Conservation (phyloP, 331 rosid genomes). For the Arachis monticola region DNA sequence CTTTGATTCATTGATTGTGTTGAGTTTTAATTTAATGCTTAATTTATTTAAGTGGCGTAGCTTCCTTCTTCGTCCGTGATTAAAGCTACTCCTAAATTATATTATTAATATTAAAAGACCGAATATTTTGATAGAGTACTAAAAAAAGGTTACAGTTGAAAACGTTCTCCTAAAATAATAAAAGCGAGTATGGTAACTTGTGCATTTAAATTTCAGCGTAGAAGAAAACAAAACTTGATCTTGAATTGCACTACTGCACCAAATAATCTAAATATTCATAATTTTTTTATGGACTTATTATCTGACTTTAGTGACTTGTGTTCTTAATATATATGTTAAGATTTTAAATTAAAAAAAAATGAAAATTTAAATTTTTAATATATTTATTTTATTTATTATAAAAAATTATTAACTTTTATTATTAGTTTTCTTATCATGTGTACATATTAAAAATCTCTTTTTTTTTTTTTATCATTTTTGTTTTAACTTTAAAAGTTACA, state of each 20-base stretch:
- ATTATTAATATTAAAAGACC: constrained; percentile 1
- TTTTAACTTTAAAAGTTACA: too few species aligned
- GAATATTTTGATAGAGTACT: constrained; percentile 23
- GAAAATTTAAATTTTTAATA: too few species aligned
- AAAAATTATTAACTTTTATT: too few species aligned
- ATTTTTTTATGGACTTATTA: too few species aligned
- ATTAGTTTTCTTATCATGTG: too few species aligned
- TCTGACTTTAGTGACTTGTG: too few species aligned
- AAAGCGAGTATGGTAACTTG: too few species aligned
- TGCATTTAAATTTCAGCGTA: neutral
- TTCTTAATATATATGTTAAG: too few species aligned
- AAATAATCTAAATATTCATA: neutral
- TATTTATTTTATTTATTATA: too few species aligned
- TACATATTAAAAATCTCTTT: too few species aligned
- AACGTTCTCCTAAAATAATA: neutral
- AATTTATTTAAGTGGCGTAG: constrained; percentile 3
- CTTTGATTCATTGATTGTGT: neutral
- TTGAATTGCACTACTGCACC: neutral
- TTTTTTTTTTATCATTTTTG: too few species aligned
- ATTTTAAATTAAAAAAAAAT: too few species aligned
- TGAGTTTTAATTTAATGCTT: neutral
- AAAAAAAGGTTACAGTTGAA: neutral
- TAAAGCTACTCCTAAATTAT: constrained; percentile 29
- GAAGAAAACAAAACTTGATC: neutral
- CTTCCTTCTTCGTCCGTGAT: constrained; percentile 17